Conservation (phyloP, 1,284 basidiomycete genomes). For the Tilletia walkeri region DNA sequence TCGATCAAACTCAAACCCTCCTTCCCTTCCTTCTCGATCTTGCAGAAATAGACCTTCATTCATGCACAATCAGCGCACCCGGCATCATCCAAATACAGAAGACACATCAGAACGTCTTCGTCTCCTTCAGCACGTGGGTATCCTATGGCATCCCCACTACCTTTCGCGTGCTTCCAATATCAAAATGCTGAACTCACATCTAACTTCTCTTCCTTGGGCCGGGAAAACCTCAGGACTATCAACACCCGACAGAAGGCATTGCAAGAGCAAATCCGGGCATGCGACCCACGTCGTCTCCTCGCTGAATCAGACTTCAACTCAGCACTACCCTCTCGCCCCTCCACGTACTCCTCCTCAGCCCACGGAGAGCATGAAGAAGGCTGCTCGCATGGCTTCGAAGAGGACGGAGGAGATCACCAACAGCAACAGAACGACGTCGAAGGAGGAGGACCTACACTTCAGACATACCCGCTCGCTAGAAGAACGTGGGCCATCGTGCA, state of each 20-base stretch:
- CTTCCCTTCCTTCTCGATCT: neutral
- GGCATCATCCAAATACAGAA: conserved; percentile 37
- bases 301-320: conserved; percentile 47
- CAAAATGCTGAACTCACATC: neutral
- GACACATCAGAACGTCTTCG: conserved; percentile 41
- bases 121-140: conserved; percentile 42
- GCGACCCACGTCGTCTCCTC: conserved; percentile 32
- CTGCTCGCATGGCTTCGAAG: no score
- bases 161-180: neutral
- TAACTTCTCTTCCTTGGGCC: neutral
- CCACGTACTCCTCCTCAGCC: neutral
- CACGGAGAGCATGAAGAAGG: neutral
- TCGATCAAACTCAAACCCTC: neutral
- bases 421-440: neutral
- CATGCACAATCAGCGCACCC: conserved; percentile 46
- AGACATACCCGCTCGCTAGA: neutral
- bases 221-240: conserved; percentile 31
- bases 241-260: conserved; percentile 38
- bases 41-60: conserved; percentile 39
- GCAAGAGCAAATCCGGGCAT: conserved; percentile 30
- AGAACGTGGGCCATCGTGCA: neutral
- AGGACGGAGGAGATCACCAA: no score
- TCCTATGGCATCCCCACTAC: neutral
- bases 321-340: conserved; percentile 1
- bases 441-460: neutral